Evolutionary conservation across 257 asterid genomes (phyloP).

Genomic region (Anisodus tanguticus): DNA sequence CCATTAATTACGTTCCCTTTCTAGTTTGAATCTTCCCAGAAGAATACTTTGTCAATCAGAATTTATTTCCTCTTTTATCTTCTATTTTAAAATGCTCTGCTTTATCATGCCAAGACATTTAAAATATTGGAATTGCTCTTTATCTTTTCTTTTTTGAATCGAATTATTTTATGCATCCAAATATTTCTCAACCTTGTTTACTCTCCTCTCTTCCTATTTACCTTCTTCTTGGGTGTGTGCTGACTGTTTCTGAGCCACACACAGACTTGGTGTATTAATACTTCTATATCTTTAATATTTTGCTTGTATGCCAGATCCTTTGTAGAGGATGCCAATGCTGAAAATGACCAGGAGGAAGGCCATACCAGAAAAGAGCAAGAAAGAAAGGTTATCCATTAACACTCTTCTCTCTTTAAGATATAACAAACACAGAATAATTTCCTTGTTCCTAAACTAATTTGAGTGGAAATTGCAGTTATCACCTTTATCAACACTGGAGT

Average conservation of each 20-base stretch:
- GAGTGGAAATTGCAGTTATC: slow-evolving; percentile 69
- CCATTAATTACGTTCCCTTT: slow-evolving; percentile 15
- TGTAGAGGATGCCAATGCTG: slow-evolving; percentile 49
- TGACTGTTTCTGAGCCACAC: background rate
- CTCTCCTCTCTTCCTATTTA: slow-evolving; percentile 12
- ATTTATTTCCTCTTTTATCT: slow-evolving; percentile 3
- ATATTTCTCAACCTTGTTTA: slow-evolving; percentile 8
- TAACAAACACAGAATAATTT: slow-evolving; percentile 8
- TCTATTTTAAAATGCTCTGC: background rate
- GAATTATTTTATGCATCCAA: background rate
- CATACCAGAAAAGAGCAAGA: slow-evolving; percentile 62
- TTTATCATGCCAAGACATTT: background rate
- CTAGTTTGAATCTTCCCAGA: background rate
- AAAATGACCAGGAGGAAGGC: slow-evolving; percentile 51
- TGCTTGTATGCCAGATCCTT: slow-evolving; percentile 48
- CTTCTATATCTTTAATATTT: slow-evolving; percentile 3
- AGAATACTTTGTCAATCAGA: background rate
- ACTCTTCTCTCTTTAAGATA: slow-evolving; percentile 31
- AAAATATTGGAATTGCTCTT: slow-evolving; percentile 10
- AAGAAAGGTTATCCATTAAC: slow-evolving; percentile 59
- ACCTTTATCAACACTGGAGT: slow-evolving; percentile 85
- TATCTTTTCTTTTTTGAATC: background rate
- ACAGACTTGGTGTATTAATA: background rate
- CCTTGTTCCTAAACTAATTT: slow-evolving; percentile 30
- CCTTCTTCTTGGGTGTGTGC: slow-evolving; percentile 11